Percentiles rank a stretch among this genome's conserved stretches.
Conservation (phyloP, 2,329 filamentous ascomycete genomes). For the Hymenoscyphus fructigenus region DNA sequence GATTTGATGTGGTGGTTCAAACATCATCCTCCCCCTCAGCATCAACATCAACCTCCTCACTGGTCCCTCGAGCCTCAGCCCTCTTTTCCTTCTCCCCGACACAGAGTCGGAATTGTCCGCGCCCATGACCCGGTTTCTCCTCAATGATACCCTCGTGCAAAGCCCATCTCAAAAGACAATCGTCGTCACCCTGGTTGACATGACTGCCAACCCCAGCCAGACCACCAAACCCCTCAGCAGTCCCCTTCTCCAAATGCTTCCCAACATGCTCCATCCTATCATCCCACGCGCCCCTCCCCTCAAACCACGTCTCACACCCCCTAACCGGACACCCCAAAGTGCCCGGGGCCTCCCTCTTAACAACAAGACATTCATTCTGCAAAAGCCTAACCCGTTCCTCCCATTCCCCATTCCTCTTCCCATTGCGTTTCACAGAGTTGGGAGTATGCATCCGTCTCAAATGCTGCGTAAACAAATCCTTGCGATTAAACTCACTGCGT, state of each 20-base stretch:
- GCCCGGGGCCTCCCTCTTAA: conserved; percentile 61
- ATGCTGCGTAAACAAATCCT: conserved; percentile 89
- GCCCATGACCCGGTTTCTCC: conserved; percentile 10
- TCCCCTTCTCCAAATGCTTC: conserved; percentile 65
- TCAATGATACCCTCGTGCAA: conserved; percentile 23
- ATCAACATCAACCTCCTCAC: conserved; percentile 22
- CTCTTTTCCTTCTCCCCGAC: neutral
- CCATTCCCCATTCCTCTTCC: conserved; percentile 42
- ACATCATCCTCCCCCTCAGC: conserved; percentile 27
- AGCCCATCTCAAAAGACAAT: conserved; percentile 28
- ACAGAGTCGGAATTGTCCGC: conserved; percentile 7
- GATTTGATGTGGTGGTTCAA: neutral
- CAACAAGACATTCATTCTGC: conserved; percentile 57
- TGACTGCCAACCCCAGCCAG: too few relatives aligned
- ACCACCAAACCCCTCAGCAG: conserved; percentile 29
- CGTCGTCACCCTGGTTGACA: conserved; percentile 22
- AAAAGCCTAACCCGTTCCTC: conserved; percentile 56
- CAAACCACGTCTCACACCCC: conserved; percentile 61
- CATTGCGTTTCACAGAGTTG: conserved; percentile 38
- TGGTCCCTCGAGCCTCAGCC: neutral
- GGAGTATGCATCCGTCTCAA: conserved; percentile 79
- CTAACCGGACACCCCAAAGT: conserved; percentile 60
- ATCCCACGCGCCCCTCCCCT: conserved; percentile 69
- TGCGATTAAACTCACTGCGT: conserved; percentile 69
- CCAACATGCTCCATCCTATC: conserved; percentile 85